These are phyloP conservation scores for Stagonosporopsis tanaceti DNA, from an alignment of 2,329 filamentous ascomycete species.

Conservation along the genomic window DNA sequence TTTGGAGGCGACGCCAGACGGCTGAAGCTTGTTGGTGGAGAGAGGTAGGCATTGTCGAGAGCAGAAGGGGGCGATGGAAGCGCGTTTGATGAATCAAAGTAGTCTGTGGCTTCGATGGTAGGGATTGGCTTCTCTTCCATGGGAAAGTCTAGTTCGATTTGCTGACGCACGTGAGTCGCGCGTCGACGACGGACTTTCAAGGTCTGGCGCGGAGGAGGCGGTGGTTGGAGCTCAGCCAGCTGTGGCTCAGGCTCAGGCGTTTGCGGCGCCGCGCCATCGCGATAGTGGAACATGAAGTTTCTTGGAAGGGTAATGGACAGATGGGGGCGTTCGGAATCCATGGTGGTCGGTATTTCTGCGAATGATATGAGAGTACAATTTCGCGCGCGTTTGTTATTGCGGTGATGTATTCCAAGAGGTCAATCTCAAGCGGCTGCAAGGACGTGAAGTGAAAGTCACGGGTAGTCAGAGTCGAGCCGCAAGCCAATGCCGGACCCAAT, in stretches of 20 bases:
- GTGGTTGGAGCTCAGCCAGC: slow-evolving; percentile 48
- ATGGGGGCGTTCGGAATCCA: slow-evolving; percentile 55
- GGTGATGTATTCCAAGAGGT: slow-evolving; percentile 17
- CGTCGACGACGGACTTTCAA: slow-evolving; percentile 59
- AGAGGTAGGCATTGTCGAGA: slow-evolving; percentile 51
- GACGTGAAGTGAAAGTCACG: slow-evolving; percentile 26
- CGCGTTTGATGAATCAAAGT: slow-evolving; percentile 36
- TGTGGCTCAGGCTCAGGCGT: slow-evolving; percentile 56
- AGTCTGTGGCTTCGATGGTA: slow-evolving; percentile 59
- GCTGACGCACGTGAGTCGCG: slow-evolving; percentile 41
- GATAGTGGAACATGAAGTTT: slow-evolving; percentile 60
- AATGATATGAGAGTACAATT: slow-evolving; percentile 9
- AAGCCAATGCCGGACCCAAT: slow-evolving; percentile 24
- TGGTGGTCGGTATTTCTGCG: slow-evolving; percentile 25
- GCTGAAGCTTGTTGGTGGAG: slow-evolving; percentile 48
- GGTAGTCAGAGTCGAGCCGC: slow-evolving; percentile 24
- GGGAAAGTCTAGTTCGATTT: slow-evolving; percentile 37
- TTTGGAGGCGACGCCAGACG: slow-evolving; percentile 58
- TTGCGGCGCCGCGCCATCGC: slow-evolving; percentile 54
- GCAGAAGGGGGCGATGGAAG: slow-evolving; percentile 35
- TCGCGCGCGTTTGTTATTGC: slow-evolving; percentile 18
- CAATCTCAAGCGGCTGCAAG: slow-evolving; percentile 39
- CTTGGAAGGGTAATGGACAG: slow-evolving; percentile 60
- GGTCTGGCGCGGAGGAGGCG: slow-evolving; percentile 56
- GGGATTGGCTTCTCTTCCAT: slow-evolving; percentile 51